Percentiles rank a stretch among this genome's conserved stretches.
phyloP scores from a whole-genome alignment of 169 alveolate species.

The Cryptosporidium ryanae region DNA sequence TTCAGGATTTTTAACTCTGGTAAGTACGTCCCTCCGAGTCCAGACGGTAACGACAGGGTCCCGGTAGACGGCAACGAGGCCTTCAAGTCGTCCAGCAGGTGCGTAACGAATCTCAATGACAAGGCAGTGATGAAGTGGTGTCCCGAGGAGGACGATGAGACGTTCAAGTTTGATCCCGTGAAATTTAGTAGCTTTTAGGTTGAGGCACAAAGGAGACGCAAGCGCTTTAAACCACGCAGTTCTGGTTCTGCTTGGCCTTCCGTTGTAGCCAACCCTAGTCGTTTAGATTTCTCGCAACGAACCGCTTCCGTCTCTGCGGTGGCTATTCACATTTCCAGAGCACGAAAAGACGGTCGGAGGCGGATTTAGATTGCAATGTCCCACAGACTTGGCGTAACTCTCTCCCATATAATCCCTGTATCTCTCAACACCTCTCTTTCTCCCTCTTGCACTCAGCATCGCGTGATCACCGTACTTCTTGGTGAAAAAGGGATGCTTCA shows the following conservation, averaged over 20 bases:
- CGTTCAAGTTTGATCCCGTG: constrained; percentile 25
- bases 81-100: constrained; percentile 34
- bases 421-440: not conserved
- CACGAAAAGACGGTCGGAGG: too few species aligned
- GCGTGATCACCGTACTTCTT: not conserved
- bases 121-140: constrained; percentile 73
- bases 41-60: constrained; percentile 45
- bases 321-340: too few species aligned
- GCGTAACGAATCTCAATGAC: constrained; percentile 44
- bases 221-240: too few species aligned
- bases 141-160: constrained; percentile 22
- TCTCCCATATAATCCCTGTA: too few species aligned
- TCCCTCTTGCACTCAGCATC: not conserved
- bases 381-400: too few species aligned
- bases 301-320: too few species aligned
- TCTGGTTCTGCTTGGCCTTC: too few species aligned
- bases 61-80: constrained; percentile 35
- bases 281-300: too few species aligned
- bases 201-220: too few species aligned
- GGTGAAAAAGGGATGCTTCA: constrained; percentile 59
- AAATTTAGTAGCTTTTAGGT: constrained; percentile 3
- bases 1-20: constrained; percentile 20
- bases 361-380: too few species aligned
- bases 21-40: not conserved
- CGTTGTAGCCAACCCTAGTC: too few species aligned